These are phyloP conservation scores for Aspergillus sp. DNA, from an alignment of 2,329 filamentous ascomycete genomes.

Conservation along the genomic window DNA sequence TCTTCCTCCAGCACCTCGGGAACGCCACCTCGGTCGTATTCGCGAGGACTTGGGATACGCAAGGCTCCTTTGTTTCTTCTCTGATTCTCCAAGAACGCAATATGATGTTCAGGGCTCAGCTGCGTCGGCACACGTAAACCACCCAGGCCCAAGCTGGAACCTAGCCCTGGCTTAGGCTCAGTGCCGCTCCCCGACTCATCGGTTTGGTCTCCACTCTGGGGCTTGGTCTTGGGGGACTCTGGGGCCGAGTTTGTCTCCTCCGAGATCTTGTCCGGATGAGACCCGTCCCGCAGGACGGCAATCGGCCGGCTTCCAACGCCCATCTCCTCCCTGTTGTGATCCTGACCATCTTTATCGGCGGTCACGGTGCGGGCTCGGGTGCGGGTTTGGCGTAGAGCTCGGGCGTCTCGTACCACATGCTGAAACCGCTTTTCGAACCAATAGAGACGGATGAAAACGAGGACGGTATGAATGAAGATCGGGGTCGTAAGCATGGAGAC, in stretches of 20 bases:
- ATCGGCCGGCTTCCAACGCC: slow-evolving; percentile 35
- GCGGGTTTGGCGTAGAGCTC: slow-evolving; percentile 59
- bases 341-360: slow-evolving; percentile 38
- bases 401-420: slow-evolving; percentile 70
- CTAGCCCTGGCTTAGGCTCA: slow-evolving; percentile 6
- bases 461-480: slow-evolving; percentile 76
- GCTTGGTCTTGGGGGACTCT: slow-evolving; percentile 8
- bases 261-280: slow-evolving; percentile 12
- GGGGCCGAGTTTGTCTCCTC: slow-evolving; percentile 21
- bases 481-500: slow-evolving; percentile 72
- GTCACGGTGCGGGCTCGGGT: slow-evolving; percentile 54
- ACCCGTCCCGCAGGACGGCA: slow-evolving; percentile 31
- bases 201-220: slow-evolving; percentile 16
- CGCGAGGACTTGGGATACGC: slow-evolving; percentile 85
- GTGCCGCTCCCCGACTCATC: slow-evolving; percentile 8
- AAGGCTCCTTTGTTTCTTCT: slow-evolving; percentile 70
- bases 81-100: slow-evolving; percentile 82
- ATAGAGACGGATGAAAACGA: slow-evolving; percentile 89
- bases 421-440: slow-evolving; percentile 99
- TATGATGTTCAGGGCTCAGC: slow-evolving; percentile 68
- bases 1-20: slow-evolving; percentile 57
- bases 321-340: slow-evolving; percentile 28
- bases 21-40: slow-evolving; percentile 76
- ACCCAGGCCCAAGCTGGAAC: slow-evolving; percentile 30
- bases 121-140: slow-evolving; percentile 50